Percentiles rank a stretch among this genome's conserved stretches.
Evolutionary conservation across 148 eudicot genomes (phyloP).

Genomic region (Rhododendron williamsianum): DNA sequence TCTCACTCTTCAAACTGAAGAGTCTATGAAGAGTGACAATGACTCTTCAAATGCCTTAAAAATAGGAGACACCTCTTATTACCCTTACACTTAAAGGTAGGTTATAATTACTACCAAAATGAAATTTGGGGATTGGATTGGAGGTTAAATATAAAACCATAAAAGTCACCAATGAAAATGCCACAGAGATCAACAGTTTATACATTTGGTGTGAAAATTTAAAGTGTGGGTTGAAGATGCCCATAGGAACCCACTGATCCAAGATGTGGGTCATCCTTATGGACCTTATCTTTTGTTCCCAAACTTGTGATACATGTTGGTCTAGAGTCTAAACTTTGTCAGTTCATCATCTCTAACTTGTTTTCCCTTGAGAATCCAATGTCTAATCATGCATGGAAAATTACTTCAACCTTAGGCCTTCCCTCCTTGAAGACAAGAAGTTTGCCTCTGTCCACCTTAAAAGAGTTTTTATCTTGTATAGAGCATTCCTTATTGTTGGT

Average conservation of each 20-base stretch:
- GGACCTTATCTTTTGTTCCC: background rate
- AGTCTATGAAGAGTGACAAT: background rate
- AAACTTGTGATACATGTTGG: background rate
- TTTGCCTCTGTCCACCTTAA: background rate
- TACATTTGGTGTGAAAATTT: background rate
- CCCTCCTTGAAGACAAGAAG: background rate
- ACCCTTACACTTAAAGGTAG: background rate
- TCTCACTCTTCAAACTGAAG: background rate
- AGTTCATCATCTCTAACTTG: background rate
- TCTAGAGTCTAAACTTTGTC: background rate
- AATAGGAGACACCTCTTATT: background rate
- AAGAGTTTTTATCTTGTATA: background rate
- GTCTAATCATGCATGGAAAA: background rate
- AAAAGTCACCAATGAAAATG: background rate
- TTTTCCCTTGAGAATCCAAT: background rate
- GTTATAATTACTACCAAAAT: background rate
- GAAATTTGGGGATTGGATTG: background rate
- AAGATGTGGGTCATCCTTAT: background rate
- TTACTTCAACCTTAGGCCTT: background rate
- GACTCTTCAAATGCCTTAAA: background rate
- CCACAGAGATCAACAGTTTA: background rate
- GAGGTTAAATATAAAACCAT: background rate
- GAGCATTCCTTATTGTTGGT: background rate
- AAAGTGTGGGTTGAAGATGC: background rate
- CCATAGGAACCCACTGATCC: background rate